phyloP scores from a whole-genome alignment of 768 basidiomycete genomes.

The Favolaschia claudopus region DNA sequence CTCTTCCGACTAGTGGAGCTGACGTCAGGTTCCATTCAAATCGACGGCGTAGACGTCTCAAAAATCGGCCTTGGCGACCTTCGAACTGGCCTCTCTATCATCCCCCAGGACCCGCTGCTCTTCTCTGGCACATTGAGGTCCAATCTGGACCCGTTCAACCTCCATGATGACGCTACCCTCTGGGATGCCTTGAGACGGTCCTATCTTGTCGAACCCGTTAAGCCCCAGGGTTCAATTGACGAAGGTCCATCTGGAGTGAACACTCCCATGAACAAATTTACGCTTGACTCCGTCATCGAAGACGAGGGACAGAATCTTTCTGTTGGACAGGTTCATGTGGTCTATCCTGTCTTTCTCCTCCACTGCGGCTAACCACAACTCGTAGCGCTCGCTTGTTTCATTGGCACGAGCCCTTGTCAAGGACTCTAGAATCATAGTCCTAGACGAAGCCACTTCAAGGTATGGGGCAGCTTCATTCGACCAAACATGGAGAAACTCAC shows the following conservation, averaged over 20 bases:
- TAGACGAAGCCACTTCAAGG: conserved; percentile 94
- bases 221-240: conserved; percentile 40
- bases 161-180: conserved; percentile 79
- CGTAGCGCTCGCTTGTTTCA: conserved; percentile 81
- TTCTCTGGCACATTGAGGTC: conserved; percentile 84
- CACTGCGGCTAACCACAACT: conserved; percentile 4
- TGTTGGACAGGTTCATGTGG: conserved; percentile 63
- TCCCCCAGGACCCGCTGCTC: conserved; percentile 78
- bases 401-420: conserved; percentile 91
- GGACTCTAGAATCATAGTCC: conserved; percentile 81
- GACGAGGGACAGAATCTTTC: conserved; percentile 88
- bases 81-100: conserved; percentile 73
- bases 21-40: conserved; percentile 71
- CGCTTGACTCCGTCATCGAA: conserved; percentile 83
- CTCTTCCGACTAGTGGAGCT: conserved; percentile 88
- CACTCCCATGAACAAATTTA: conserved; percentile 69
- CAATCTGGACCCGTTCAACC: conserved; percentile 90
- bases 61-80: conserved; percentile 80
- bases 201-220: conserved; percentile 71
- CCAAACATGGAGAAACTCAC: no score
- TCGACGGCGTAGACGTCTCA: conserved; percentile 88
- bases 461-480: no score
- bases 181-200: conserved; percentile 91
- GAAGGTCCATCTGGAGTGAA: conserved; percentile 49
- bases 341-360: conserved; percentile 21